Percentiles rank a stretch among this genome's conserved stretches.
phyloP scores from a whole-genome alignment of 2,329 filamentous ascomycete genomes.

The Fusarium paranaense region DNA sequence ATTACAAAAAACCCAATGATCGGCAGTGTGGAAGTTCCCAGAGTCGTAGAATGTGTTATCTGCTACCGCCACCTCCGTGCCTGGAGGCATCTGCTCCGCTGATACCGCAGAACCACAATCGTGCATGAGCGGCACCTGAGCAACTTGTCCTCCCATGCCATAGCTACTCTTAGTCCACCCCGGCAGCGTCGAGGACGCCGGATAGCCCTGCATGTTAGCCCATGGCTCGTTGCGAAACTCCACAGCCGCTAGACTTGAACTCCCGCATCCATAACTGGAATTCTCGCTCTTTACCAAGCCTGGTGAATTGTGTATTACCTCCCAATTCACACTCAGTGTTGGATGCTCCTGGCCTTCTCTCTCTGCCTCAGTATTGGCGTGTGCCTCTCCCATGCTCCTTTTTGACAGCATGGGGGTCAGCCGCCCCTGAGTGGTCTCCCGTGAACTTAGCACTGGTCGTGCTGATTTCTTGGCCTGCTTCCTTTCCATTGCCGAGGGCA shows the following conservation, averaged over 20 bases:
- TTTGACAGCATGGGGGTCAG: background rate
- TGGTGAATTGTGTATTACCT: background rate
- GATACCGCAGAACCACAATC: background rate
- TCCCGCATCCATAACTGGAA: background rate
- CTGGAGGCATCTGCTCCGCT: background rate
- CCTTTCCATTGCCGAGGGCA: slow-evolving; percentile 15
- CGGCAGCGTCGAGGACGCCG: background rate
- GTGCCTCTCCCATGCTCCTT: background rate
- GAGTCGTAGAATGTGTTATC: slow-evolving; percentile 2
- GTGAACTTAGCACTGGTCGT: background rate
- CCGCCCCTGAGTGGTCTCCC: background rate
- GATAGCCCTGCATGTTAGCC: background rate
- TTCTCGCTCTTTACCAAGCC: background rate
- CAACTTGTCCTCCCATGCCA: background rate
- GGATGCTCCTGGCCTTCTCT: background rate
- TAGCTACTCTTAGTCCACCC: background rate
- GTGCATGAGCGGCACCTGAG: background rate
- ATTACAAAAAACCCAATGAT: slow-evolving; percentile 31
- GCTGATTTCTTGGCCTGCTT: background rate
- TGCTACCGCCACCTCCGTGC: background rate
- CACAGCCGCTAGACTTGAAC: background rate
- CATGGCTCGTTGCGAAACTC: background rate
- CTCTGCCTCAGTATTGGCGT: background rate
- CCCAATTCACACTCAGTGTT: slow-evolving; percentile 23
- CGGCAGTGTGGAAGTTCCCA: slow-evolving; percentile 23